Evolutionary conservation across 1,284 basidiomycete genomes (phyloP).

Genomic region (Moesziomyces sp.): DNA sequence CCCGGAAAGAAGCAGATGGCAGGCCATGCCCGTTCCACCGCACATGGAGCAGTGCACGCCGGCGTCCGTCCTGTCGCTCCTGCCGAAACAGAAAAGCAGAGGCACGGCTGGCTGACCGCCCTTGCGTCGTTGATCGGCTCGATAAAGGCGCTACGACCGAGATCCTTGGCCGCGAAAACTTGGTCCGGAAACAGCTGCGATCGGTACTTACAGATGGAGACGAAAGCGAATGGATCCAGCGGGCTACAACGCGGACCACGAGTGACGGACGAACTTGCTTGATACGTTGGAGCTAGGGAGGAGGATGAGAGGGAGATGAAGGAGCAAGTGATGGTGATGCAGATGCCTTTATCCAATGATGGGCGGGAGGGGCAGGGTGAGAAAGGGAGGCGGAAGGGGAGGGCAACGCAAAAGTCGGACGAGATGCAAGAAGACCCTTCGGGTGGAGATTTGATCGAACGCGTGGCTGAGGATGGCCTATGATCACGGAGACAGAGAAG

Average conservation of each 20-base stretch:
- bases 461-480: not conserved
- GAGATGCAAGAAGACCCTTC: no score
- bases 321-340: not conserved
- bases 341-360: not conserved
- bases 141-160: not conserved
- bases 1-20: not conserved
- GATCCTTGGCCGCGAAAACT: not conserved
- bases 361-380: not conserved
- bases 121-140: not conserved
- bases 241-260: not conserved
- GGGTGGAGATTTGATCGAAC: not conserved
- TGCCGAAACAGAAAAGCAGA: not conserved
- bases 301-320: conserved; percentile 2
- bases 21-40: not conserved
- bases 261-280: not conserved
- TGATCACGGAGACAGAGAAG: not conserved
- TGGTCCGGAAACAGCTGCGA: not conserved
- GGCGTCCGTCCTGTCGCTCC: not conserved
- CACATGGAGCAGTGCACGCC: not conserved
- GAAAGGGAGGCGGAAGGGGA: not conserved
- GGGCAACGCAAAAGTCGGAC: no score
- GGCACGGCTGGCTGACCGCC: not conserved
- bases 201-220: not conserved
- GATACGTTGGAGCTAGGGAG: not conserved
- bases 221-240: not conserved